Percentiles rank a stretch among this genome's conserved stretches.
phyloP scores from a whole-genome alignment of 805 yeast species.

The Schwanniomyces vanrijiae region DNA sequence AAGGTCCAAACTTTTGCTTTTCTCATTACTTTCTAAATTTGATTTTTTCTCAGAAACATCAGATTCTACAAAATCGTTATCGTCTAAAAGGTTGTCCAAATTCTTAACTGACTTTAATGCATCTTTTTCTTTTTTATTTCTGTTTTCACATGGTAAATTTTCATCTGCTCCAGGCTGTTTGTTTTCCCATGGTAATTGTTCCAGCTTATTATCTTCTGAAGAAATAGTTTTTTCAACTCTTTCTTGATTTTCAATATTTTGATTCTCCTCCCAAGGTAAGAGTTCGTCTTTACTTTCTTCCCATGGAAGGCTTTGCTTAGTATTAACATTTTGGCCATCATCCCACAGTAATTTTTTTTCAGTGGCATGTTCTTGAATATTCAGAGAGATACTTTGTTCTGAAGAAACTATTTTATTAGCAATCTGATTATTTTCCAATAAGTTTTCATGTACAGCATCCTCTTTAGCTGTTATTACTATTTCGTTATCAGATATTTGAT shows the following conservation, averaged over 20 bases:
- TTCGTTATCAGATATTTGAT: background rate
- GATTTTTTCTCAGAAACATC: background rate
- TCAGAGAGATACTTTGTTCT: too few species aligned
- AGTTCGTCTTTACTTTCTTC: constrained; percentile 2
- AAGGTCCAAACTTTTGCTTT: background rate
- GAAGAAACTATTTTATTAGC: too few species aligned
- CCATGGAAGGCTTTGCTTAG: constrained; percentile 7
- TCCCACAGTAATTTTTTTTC: background rate
- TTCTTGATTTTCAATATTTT: background rate
- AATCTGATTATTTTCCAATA: too few species aligned
- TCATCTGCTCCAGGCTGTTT: constrained; percentile 1
- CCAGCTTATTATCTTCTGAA: background rate
- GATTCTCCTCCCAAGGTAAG: background rate
- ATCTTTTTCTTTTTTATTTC: background rate
- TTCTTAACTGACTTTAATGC: background rate
- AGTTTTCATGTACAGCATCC: too few species aligned
- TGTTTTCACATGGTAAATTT: constrained; percentile 2
- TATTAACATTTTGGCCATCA: background rate
- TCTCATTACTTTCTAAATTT: background rate
- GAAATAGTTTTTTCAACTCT: too few species aligned
- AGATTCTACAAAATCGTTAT: background rate
- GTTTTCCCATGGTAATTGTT: constrained; percentile 15
- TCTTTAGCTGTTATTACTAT: too few species aligned
- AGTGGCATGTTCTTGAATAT: background rate
- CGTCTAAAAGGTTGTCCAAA: background rate